Base-by-base conservation (phyloP, 2,329 filamentous ascomycete species). In the Plectosphaerella sp. region DNA sequence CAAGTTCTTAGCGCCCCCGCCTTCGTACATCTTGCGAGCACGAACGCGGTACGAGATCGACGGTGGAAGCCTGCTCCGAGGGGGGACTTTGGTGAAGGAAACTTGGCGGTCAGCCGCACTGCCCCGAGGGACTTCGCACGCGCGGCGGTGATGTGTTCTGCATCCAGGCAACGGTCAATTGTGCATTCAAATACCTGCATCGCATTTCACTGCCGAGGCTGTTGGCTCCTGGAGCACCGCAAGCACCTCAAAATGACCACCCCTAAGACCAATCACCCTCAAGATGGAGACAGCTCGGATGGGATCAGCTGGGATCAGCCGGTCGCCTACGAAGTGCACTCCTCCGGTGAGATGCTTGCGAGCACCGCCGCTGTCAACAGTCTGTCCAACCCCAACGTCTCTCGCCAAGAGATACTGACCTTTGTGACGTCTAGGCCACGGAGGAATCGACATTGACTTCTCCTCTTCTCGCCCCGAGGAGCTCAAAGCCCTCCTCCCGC, bases 251-350 rank as follows among this genome's bases (percentile, higher is more conserved):
- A 15, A 10, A 43, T 43, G 41, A 20, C 41, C 22, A 43, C n/a
- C n/a, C 41, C 41, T 14, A 20, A 43, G 16, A 15, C 41, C 41
- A 20, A 22, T 8, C 41, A 45, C 12, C 24, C 25, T 25, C 45
- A 35, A 33, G 45, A 47, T 16, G 45, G 45, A 18, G 25, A 47
- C 25, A 14, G 14, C 11, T 14, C 37, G 14, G 6, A 35, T 2
- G 35, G 39, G 15, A 20, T 37, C 20, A 18, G 20, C 22, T 48
- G 47, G 47, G 47, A 41, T 2, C 20, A 15, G 10, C 45, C 53
- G 4, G 48, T 50, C 10, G 47, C 50, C 0, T 52, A 52, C 18
- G 53, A 55, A 39, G 22, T 53, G 28, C 53, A 50, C 24, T 55
- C 51, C 10, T 47, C 51, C 4, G 53, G 53, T 12, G n/a, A 37